Percentiles rank a stretch among this genome's conserved stretches.
These are phyloP conservation scores for Globisporangium alternatum DNA, from an alignment of 352 stramenopile genomes.

Conservation along the genomic window DNA sequence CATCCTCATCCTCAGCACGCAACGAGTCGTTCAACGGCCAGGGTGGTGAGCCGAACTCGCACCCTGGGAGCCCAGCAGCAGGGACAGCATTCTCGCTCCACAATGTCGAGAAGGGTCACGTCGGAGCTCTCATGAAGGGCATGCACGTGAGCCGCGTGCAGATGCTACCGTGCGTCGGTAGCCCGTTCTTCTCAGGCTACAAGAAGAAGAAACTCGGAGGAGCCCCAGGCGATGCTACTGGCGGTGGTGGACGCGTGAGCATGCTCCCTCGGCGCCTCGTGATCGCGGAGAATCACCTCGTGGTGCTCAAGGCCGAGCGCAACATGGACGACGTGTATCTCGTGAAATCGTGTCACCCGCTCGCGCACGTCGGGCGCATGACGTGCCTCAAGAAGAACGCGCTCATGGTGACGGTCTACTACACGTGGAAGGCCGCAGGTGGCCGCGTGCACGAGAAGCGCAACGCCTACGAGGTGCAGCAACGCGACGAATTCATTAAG, in stretches of 20 bases:
- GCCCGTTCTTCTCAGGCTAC: slow-evolving; percentile 82
- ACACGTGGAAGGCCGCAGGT: slow-evolving; percentile 62
- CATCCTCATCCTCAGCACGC: slow-evolving; percentile 37
- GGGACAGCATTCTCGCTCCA: slow-evolving; percentile 29
- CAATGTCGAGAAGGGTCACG: slow-evolving; percentile 49
- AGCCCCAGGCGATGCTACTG: background rate
- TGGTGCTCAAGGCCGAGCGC: slow-evolving; percentile 76
- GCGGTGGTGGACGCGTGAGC: slow-evolving; percentile 18
- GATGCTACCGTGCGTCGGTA: slow-evolving; percentile 66
- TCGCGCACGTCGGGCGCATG: slow-evolving; percentile 77
- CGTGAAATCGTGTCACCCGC: slow-evolving; percentile 73
- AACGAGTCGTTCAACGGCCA: slow-evolving; percentile 44
- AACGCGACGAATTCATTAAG: slow-evolving; percentile 86
- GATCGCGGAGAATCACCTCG: slow-evolving; percentile 64
- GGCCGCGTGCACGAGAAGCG: slow-evolving; percentile 49
- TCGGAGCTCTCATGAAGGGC: slow-evolving; percentile 54
- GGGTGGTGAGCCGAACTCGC: slow-evolving; percentile 2
- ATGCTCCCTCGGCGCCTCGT: slow-evolving; percentile 65
- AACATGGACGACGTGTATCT: slow-evolving; percentile 71
- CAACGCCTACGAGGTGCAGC: slow-evolving; percentile 84
- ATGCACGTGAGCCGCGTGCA: slow-evolving; percentile 67
- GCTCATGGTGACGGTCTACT: slow-evolving; percentile 86
- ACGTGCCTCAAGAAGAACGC: slow-evolving; percentile 89
- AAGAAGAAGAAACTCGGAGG: slow-evolving; percentile 64
- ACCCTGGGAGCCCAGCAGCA: slow-evolving; percentile 7